A percentile compares a stretch with the other conserved stretches of the same genome.
These are phyloP conservation scores for Plasmodium blacklocki DNA, from an alignment of 169 alveolate species.

Conservation along the genomic window DNA sequence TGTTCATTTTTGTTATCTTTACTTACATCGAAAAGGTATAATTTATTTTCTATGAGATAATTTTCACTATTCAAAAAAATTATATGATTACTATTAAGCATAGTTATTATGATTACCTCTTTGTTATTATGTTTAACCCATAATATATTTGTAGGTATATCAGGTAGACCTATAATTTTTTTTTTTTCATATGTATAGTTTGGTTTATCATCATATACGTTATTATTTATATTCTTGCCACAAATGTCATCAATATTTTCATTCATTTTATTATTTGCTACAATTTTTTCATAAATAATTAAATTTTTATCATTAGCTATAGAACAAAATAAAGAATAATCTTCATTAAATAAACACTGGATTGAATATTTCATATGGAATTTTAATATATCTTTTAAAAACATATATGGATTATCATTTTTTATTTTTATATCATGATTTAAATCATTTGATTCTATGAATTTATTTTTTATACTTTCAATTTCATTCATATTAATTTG, in stretches of 20 bases:
- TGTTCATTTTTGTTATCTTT: too few relatives aligned
- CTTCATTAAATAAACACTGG: slow-evolving; percentile 54
- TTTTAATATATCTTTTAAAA: slow-evolving; percentile 27
- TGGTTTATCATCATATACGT: too few relatives aligned
- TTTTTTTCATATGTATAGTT: slow-evolving; percentile 39
- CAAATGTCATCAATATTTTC: not conserved
- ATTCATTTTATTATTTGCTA: slow-evolving; percentile 3
- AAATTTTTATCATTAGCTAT: slow-evolving; percentile 73
- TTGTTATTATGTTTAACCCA: slow-evolving; percentile 46
- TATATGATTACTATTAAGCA: slow-evolving; percentile 52
- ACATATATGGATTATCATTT: slow-evolving; percentile 32
- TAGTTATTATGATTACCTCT: slow-evolving; percentile 35
- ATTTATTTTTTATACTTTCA: not conserved
- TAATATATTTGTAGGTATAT: slow-evolving; percentile 51
- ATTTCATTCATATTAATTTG: slow-evolving; percentile 29
- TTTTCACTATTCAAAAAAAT: slow-evolving; percentile 51
- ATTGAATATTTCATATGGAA: slow-evolving; percentile 62
- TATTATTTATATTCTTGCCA: too few relatives aligned
- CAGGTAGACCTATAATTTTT: slow-evolving; percentile 65
- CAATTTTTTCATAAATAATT: slow-evolving; percentile 67
- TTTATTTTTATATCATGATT: slow-evolving; percentile 39
- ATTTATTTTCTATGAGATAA: slow-evolving; percentile 31
- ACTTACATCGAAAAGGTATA: slow-evolving; percentile 27
- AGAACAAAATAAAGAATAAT: slow-evolving; percentile 54
- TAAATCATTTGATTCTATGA: slow-evolving; percentile 26